Evolutionary conservation across 176 grass and related monocot genomes (phyloP).

Genomic region (Musa troglodytarum): DNA sequence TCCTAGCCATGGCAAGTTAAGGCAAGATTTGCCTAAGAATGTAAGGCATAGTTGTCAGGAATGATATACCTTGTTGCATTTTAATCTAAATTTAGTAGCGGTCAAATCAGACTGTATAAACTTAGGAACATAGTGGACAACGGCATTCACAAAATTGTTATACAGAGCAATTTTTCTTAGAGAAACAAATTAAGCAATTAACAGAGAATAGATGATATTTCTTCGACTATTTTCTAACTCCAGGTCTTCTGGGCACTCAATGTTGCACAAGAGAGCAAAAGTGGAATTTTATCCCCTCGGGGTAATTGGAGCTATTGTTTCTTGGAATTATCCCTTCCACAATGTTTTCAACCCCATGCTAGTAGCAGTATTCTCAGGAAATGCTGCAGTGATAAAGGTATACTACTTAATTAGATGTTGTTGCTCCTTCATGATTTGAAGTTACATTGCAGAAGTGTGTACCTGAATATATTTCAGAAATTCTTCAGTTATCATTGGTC

Average conservation of each 20-base stretch:
- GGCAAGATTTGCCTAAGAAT: too few species aligned
- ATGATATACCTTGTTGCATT: too few species aligned
- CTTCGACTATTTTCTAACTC: slow-evolving; percentile 19
- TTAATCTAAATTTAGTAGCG: too few species aligned
- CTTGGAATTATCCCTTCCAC: slow-evolving; percentile 98
- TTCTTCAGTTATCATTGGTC: background rate
- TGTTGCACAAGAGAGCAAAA: slow-evolving; percentile 91
- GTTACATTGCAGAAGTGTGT: background rate
- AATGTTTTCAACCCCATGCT: slow-evolving; percentile 96
- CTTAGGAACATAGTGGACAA: too few species aligned
- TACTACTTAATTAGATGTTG: background rate
- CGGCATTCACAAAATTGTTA: too few species aligned
- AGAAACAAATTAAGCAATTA: too few species aligned
- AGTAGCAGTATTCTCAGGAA: slow-evolving; percentile 86
- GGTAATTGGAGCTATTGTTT: slow-evolving; percentile 94
- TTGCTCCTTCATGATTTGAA: background rate
- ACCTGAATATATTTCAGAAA: background rate
- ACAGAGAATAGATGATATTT: background rate
- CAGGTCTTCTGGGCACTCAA: slow-evolving; percentile 75
- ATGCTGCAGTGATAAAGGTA: slow-evolving; percentile 99
- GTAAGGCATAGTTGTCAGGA: too few species aligned
- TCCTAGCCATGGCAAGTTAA: too few species aligned
- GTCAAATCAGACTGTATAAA: too few species aligned
- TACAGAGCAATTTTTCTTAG: too few species aligned
- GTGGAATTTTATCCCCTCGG: slow-evolving; percentile 96